Base-by-base conservation (phyloP, 371 early-diverging fungal genomes). In the Rhizopus arrhizus region DNA sequence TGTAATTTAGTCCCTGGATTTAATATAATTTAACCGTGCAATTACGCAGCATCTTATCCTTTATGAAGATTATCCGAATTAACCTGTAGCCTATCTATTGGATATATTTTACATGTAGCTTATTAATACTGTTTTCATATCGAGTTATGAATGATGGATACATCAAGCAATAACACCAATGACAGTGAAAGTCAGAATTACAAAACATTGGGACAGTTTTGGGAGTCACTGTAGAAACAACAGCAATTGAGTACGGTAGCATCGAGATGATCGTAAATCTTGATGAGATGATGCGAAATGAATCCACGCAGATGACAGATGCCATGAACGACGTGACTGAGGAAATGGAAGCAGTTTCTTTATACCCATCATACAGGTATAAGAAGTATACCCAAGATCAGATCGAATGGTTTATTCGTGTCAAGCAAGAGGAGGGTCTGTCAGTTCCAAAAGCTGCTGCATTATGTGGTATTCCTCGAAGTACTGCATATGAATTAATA, bases 281-380 rank as follows among this genome's bases (percentile, higher is more conserved):
- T 45, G 45, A 45, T 10, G 45, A 9, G 5, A 45, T 45, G 45
- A 45, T 45, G 45, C n/a, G 13, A 45, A 45, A 45, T 45, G 45
- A 45, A 45, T 9, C 84, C 53, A 85, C 84, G 31, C 86, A 76
- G 57, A 73, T 71, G 28, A 68, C 75, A 22, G 78, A 77, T 50
- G 85, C 84, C 74, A 80, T 96, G 42, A 95, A 96, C 65, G 90
- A 96, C 40, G 91, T 92, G 58, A 93, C 96, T 58, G 89, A 94
- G 79, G 95, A 96, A 77, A 96, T 96, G 92, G n/a, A 91, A 91
- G 83, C 91, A 91, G 78, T 93, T 45, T 45, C 45, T 9, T 10
- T n/a, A 45, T 45, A 45, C 45, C 45, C 5, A 5, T 45, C 13
- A 45, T 9, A 45, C 36, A 59, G 35, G 16, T 38, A 53, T 43